phyloP scores from a whole-genome alignment of 192 early-diverging fungal species.

The Umbelopsis ramanniana region DNA sequence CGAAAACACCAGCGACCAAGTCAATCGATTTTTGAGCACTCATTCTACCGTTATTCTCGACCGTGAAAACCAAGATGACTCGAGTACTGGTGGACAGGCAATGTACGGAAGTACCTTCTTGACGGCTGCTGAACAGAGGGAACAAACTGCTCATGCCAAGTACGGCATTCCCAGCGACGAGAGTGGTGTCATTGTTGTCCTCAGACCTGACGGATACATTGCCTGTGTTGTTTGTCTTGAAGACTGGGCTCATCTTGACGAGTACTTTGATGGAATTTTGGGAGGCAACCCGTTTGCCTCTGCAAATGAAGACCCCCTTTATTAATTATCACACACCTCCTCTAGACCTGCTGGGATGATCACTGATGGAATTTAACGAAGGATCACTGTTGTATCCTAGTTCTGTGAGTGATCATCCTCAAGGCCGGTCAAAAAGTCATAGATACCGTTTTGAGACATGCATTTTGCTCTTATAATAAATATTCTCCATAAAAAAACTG shows the following conservation, averaged over 20 bases:
- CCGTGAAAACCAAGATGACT: background rate
- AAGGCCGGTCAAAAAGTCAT: no score
- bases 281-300: background rate
- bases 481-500: no score
- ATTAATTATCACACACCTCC: no score
- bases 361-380: no score
- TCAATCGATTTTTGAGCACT: background rate
- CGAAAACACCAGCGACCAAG: background rate
- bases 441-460: no score
- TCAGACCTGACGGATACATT: slow-evolving; percentile 13
- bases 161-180: slow-evolving; percentile 7
- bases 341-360: no score
- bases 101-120: background rate
- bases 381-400: no score
- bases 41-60: background rate
- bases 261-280: slow-evolving; percentile 7
- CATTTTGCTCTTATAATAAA: no score
- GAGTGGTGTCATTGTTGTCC: background rate
- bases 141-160: slow-evolving; percentile 3
- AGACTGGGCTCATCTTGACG: background rate
- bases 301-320: background rate
- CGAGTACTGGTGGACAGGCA: background rate
- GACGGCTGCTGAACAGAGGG: background rate
- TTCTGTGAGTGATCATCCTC: no score
- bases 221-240: background rate